These are phyloP conservation scores for Anastatica hierochuntica DNA, from an alignment of 345 rosid species.

Conservation along the genomic window DNA sequence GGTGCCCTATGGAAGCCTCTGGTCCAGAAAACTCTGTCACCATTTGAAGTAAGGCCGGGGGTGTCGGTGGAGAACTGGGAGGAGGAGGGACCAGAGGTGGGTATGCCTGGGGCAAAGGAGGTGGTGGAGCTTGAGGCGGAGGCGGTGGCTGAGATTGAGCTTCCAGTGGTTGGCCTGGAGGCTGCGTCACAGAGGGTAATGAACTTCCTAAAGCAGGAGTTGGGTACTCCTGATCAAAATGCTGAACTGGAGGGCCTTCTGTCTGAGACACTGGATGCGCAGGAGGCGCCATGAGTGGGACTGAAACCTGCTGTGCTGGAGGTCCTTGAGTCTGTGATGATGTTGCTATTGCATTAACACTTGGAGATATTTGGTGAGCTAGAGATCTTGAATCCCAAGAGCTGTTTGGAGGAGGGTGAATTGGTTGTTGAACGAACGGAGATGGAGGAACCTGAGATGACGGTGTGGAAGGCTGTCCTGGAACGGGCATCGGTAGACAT, in stretches of 20 bases:
- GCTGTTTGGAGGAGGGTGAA: constrained; percentile 49
- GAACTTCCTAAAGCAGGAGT: constrained; percentile 33
- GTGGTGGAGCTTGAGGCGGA: constrained; percentile 43
- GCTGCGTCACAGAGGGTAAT: constrained; percentile 20
- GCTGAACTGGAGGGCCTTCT: constrained; percentile 56
- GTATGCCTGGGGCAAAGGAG: constrained; percentile 63
- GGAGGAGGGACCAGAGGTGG: constrained; percentile 77
- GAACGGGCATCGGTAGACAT: constrained; percentile 40
- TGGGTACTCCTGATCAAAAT: constrained; percentile 51
- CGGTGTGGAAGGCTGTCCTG: constrained; percentile 47
- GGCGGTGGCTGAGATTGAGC: constrained; percentile 44
- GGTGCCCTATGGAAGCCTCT: constrained; percentile 38
- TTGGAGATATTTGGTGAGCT: constrained; percentile 49
- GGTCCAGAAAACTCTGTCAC: constrained; percentile 31
- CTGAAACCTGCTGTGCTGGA: constrained; percentile 29
- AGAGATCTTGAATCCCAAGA: constrained; percentile 73
- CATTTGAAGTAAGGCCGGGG: constrained; percentile 37
- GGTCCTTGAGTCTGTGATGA: constrained; percentile 25
- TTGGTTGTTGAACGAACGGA: constrained; percentile 59
- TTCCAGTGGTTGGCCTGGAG: constrained; percentile 31
- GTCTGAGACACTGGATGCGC: constrained; percentile 68
- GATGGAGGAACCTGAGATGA: constrained; percentile 63
- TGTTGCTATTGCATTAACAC: constrained; percentile 39
- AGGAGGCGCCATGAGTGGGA: constrained; percentile 64
- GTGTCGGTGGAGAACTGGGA: constrained; percentile 66